A percentile compares a stretch with the other conserved stretches of the same genome.
Conservation (phyloP, 140 eudicot species). For the Cichorium intybus region DNA sequence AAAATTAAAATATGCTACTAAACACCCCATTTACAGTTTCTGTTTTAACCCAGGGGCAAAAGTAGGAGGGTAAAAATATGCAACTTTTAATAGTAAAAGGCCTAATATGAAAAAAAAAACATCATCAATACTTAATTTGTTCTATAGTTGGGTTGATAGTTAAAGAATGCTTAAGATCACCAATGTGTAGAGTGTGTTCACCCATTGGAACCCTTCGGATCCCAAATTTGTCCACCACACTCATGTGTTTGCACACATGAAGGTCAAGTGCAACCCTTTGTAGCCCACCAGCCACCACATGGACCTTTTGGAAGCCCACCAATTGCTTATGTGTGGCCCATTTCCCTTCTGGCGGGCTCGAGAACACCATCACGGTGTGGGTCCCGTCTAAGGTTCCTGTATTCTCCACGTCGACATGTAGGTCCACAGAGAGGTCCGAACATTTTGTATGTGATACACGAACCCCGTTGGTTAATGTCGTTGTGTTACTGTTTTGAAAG, state of each 20-base stretch:
- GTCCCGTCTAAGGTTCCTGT: constrained; percentile 77
- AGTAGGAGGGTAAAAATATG: constrained; percentile 22
- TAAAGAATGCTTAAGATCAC: constrained; percentile 78
- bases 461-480: constrained; percentile 37
- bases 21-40: constrained; percentile 32
- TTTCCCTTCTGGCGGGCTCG: constrained; percentile 59
- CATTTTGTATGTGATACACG: constrained; percentile 64
- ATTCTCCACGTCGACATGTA: constrained; percentile 74
- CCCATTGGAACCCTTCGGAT: constrained; percentile 92
- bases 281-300: constrained; percentile 58
- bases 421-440: constrained; percentile 37
- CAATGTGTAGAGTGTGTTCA: constrained; percentile 77
- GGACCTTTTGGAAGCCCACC: constrained; percentile 77
- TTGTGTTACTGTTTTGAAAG: constrained; percentile 39
- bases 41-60: constrained; percentile 22
- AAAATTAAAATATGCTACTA: constrained; percentile 18
- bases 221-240: constrained; percentile 71
- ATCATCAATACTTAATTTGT: constrained; percentile 35
- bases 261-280: constrained; percentile 51
- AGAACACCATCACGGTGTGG: constrained; percentile 71
- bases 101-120: constrained; percentile 10
- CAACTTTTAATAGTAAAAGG: constrained; percentile 18
- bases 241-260: constrained; percentile 74
- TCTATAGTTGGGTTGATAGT: constrained; percentile 40
- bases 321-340: constrained; percentile 50